These are phyloP conservation scores for Ganoderma leucocontextum DNA, from an alignment of 1,284 basidiomycete genomes.

Conservation along the genomic window DNA sequence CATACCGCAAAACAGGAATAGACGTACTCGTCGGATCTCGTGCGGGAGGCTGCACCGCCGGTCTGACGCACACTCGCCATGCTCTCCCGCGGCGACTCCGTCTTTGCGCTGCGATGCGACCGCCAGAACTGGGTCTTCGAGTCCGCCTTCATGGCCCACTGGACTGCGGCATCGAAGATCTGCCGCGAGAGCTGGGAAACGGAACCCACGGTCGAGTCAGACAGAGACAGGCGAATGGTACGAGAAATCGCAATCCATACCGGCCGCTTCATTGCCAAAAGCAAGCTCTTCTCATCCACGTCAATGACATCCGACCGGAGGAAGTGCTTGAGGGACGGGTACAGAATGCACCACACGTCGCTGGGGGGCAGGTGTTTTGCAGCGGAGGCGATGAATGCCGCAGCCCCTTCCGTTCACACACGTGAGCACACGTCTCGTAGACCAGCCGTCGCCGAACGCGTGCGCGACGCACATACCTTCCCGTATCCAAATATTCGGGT, in stretches of 20 bases:
- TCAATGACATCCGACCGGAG: conserved; percentile 86
- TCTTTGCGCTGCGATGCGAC: conserved; percentile 57
- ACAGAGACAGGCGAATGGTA: background rate
- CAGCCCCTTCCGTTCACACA: conserved; percentile 64
- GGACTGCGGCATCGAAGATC: conserved; percentile 86
- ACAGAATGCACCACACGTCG: conserved; percentile 97
- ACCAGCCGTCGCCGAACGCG: background rate
- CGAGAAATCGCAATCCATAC: conserved; percentile 54
- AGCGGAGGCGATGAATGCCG: conserved; percentile 87
- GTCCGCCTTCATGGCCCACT: conserved; percentile 87
- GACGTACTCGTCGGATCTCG: conserved; percentile 76
- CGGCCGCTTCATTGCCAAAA: conserved; percentile 80
- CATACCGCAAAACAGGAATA: background rate
- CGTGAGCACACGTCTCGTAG: conserved; percentile 4
- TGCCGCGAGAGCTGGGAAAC: conserved; percentile 71
- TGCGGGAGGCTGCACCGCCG: conserved; percentile 55
- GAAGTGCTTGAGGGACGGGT: conserved; percentile 89
- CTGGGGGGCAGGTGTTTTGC: conserved; percentile 81
- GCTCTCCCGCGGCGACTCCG: conserved; percentile 75
- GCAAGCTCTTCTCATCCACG: conserved; percentile 78
- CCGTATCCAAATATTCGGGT: conserved; percentile 97
- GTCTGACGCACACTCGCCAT: conserved; percentile 67
- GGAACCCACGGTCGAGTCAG: conserved; percentile 14
- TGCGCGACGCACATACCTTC: conserved; percentile 64
- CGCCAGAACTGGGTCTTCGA: conserved; percentile 79